A percentile compares a stretch with the other conserved stretches of the same genome.
phyloP scores from a whole-genome alignment of 1,139 yeast species.

The Pneumocystis carinii region DNA sequence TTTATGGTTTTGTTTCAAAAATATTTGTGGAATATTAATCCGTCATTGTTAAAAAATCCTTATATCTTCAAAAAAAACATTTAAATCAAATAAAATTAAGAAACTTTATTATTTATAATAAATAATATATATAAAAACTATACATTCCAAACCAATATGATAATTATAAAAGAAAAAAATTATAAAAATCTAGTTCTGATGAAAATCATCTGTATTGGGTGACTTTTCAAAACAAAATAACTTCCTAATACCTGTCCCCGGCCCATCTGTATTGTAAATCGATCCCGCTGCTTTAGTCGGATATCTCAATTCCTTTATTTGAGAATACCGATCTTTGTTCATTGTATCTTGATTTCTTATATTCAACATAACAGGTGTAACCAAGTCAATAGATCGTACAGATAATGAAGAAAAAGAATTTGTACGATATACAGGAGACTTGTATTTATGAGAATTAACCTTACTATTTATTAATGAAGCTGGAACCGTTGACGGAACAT shows the following conservation, averaged over 20 bases:
- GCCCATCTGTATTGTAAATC: background rate
- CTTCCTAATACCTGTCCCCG: background rate
- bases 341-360: background rate
- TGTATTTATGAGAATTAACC: background rate
- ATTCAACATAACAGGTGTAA: background rate
- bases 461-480: background rate
- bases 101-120: too few species aligned
- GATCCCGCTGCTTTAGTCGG: background rate
- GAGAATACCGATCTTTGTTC: background rate
- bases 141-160: background rate
- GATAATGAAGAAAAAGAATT: background rate
- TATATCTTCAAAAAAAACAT: too few species aligned
- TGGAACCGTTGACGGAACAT: background rate
- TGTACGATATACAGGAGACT: background rate
- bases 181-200: background rate
- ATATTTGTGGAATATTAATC: background rate
- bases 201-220: background rate
- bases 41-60: background rate
- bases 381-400: background rate
- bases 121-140: too few species aligned
- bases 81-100: too few species aligned
- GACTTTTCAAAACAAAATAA: background rate
- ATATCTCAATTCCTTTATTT: background rate
- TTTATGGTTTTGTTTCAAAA: background rate
- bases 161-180: background rate